Percentiles rank a stretch among this genome's conserved stretches.
phyloP scores from a whole-genome alignment of 306 rosid genomes.

The Cicer bijugum region DNA sequence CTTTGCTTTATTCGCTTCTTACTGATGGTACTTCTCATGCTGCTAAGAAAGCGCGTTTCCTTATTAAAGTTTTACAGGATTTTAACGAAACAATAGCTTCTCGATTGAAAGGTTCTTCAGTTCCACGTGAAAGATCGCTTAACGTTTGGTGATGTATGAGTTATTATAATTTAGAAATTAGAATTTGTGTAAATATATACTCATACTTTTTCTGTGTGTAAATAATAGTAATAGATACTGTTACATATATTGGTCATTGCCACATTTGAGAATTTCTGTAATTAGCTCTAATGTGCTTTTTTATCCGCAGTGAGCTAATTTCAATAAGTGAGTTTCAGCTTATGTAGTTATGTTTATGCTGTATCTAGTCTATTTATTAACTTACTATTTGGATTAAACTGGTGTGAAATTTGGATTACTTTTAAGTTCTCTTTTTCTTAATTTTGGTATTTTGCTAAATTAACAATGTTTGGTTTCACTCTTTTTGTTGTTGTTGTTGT shows the following conservation, averaged over 20 bases:
- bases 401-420: constrained; percentile 21
- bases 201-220: constrained; percentile 12
- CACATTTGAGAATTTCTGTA: constrained; percentile 30
- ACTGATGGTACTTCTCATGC: constrained; percentile 64
- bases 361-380: neutral
- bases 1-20: constrained; percentile 60
- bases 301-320: constrained; percentile 39
- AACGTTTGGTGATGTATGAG: constrained; percentile 44
- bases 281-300: constrained; percentile 53
- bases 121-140: constrained; percentile 48
- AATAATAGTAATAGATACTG: neutral
- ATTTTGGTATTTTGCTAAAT: neutral
- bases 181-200: constrained; percentile 28
- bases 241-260: constrained; percentile 1
- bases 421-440: neutral
- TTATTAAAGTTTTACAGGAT: constrained; percentile 66
- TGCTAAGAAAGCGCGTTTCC: constrained; percentile 67
- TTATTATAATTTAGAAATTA: neutral
- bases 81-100: constrained; percentile 53
- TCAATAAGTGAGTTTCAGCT: constrained; percentile 33
- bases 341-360: neutral
- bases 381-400: neutral
- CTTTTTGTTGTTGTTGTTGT: too few relatives aligned
- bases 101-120: constrained; percentile 46
- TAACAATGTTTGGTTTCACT: neutral